Conservation (phyloP, 2,329 filamentous ascomycete species). For the Polychaeton citri region DNA sequence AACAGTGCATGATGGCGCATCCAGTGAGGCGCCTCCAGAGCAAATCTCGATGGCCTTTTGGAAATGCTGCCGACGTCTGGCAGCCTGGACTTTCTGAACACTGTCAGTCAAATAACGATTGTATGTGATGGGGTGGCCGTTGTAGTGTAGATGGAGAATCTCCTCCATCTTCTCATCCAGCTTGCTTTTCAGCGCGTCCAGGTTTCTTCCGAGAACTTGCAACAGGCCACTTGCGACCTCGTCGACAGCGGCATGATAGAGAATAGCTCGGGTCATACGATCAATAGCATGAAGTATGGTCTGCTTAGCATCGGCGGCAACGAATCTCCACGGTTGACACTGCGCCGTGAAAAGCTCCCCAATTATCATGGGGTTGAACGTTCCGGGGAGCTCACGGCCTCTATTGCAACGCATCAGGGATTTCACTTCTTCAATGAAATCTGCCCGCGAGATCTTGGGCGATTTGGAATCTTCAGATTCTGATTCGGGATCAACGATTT, state of each 20-base stretch:
- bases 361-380: conserved; percentile 27
- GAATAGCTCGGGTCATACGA: conserved; percentile 1
- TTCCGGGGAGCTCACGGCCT: conserved; percentile 29
- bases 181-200: conserved; percentile 3
- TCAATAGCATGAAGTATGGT: conserved; percentile 17
- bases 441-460: conserved; percentile 8
- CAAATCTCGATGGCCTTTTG: conserved; percentile 6
- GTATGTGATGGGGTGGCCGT: conserved; percentile 19
- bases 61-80: conserved; percentile 7
- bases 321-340: conserved; percentile 37
- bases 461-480: background rate
- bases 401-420: conserved; percentile 25
- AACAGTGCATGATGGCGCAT: background rate
- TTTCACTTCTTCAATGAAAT: conserved; percentile 13
- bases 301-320: conserved; percentile 15
- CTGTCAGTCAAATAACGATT: conserved; percentile 23
- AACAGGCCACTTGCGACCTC: conserved; percentile 4
- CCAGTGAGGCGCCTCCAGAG: conserved; percentile 4
- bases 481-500: conserved; percentile 14
- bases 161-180: conserved; percentile 6
- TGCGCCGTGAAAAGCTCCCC: conserved; percentile 37
- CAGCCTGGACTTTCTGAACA: conserved; percentile 17
- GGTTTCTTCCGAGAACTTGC: conserved; percentile 2
- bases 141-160: conserved; percentile 6
- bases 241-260: conserved; percentile 3